Evolutionary conservation across 2,329 filamentous ascomycete genomes (phyloP).

Genomic region (Fusarium sp.): DNA sequence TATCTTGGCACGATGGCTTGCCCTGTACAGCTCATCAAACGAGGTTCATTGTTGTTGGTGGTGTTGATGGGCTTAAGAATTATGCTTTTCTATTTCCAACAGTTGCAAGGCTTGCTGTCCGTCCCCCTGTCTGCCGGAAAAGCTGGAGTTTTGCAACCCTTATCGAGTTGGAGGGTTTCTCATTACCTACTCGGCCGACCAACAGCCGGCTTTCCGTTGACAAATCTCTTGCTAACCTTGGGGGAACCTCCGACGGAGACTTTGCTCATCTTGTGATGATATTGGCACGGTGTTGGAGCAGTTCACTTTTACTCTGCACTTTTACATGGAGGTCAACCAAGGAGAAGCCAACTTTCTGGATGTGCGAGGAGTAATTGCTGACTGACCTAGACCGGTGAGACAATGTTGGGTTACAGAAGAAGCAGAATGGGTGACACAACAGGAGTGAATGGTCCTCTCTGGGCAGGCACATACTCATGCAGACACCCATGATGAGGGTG

Average conservation of each 20-base stretch:
- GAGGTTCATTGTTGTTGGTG: neutral
- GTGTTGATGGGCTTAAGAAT: neutral
- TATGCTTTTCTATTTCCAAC: neutral
- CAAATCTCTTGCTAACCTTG: neutral
- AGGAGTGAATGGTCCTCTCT: neutral
- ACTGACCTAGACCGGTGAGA: neutral
- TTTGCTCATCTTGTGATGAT: neutral
- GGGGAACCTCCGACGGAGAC: neutral
- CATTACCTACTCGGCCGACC: neutral
- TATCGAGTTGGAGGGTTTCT: neutral
- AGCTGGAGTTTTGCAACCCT: neutral
- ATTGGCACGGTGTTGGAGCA: neutral
- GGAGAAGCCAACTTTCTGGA: neutral
- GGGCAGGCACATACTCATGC: neutral
- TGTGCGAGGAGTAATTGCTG: neutral
- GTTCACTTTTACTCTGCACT: neutral
- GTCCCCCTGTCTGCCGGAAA: neutral
- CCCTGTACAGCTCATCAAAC: neutral
- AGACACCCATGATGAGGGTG: neutral
- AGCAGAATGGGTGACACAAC: neutral
- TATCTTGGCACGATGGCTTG: neutral
- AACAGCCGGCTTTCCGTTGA: neutral
- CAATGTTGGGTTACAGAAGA: neutral
- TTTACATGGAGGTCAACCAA: neutral
- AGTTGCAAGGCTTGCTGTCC: neutral